phyloP scores from a whole-genome alignment of 1,284 basidiomycete genomes.

The Omphalotus olearius region DNA sequence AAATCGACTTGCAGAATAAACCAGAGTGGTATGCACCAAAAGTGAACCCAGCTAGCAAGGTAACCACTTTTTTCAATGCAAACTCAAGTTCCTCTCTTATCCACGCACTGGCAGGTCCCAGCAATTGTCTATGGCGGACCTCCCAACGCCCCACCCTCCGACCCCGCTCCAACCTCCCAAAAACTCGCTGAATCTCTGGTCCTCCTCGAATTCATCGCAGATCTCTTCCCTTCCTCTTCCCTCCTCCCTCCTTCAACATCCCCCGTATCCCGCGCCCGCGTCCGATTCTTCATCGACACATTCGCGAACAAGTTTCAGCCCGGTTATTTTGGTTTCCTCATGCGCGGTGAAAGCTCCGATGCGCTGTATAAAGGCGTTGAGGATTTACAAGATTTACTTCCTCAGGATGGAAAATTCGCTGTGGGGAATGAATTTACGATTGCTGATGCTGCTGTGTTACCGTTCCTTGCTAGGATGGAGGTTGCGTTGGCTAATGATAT shows the following conservation, averaged over 20 bases:
- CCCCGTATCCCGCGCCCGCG: slow-evolving; percentile 50
- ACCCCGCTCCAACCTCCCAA: slow-evolving; percentile 50
- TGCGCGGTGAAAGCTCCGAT: slow-evolving; percentile 35
- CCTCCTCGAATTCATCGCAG: slow-evolving; percentile 59
- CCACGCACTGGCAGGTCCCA: slow-evolving; percentile 44
- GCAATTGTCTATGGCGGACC: slow-evolving; percentile 58
- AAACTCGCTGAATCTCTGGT: slow-evolving; percentile 63
- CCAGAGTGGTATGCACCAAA: slow-evolving; percentile 59
- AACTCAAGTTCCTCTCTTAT: not conserved
- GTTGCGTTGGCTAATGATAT: slow-evolving; percentile 39
- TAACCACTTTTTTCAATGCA: slow-evolving; percentile 18
- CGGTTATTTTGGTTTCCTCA: slow-evolving; percentile 29
- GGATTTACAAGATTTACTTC: slow-evolving; percentile 38
- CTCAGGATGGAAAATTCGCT: slow-evolving; percentile 33
- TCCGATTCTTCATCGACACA: slow-evolving; percentile 56
- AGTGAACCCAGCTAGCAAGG: slow-evolving; percentile 63
- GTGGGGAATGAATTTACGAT: slow-evolving; percentile 45
- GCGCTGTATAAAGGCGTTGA: slow-evolving; percentile 36
- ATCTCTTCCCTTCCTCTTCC: slow-evolving; percentile 44
- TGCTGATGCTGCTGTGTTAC: slow-evolving; percentile 50
- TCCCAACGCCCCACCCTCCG: slow-evolving; percentile 42
- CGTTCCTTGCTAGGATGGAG: slow-evolving; percentile 42
- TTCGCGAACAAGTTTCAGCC: slow-evolving; percentile 41
- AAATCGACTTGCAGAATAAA: slow-evolving; percentile 59
- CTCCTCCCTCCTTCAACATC: slow-evolving; percentile 38